Conservation (phyloP, 257 asterid species). For the Solanum acaule region DNA sequence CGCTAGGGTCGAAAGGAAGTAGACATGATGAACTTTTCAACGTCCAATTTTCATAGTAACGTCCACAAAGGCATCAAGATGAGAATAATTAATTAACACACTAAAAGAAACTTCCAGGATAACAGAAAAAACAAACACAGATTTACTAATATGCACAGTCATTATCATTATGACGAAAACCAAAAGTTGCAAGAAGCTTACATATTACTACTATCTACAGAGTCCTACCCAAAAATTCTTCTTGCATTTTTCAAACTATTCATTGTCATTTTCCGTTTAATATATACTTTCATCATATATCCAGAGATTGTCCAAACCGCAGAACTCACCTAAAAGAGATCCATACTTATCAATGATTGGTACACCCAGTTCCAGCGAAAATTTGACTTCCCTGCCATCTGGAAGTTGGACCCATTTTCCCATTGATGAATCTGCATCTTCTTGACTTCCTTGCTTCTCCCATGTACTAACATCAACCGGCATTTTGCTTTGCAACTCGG, state of each 20-base stretch:
- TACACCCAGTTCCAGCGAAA: background rate
- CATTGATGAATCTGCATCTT: background rate
- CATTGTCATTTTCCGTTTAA: background rate
- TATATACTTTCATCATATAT: background rate
- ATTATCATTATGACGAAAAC: background rate
- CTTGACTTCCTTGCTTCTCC: background rate
- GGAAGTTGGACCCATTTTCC: background rate
- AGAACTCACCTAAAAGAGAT: background rate
- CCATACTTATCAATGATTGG: background rate
- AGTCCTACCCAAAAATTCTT: background rate
- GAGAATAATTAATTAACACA: background rate
- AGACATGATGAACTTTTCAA: background rate
- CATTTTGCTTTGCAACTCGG: background rate
- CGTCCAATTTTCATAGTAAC: background rate
- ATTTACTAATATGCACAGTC: background rate
- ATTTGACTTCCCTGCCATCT: background rate
- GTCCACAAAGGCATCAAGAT: background rate
- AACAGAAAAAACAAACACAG: background rate
- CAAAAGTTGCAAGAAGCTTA: background rate
- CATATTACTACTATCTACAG: background rate
- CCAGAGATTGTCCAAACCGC: background rate
- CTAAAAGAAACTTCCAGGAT: background rate
- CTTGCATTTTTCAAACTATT: background rate
- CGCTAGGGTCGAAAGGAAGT: background rate
- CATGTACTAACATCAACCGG: background rate